A percentile compares a stretch with the other conserved stretches of the same genome.
Evolutionary conservation across 306 rosid species (phyloP).

Genomic region (Prosopis cineraria): DNA sequence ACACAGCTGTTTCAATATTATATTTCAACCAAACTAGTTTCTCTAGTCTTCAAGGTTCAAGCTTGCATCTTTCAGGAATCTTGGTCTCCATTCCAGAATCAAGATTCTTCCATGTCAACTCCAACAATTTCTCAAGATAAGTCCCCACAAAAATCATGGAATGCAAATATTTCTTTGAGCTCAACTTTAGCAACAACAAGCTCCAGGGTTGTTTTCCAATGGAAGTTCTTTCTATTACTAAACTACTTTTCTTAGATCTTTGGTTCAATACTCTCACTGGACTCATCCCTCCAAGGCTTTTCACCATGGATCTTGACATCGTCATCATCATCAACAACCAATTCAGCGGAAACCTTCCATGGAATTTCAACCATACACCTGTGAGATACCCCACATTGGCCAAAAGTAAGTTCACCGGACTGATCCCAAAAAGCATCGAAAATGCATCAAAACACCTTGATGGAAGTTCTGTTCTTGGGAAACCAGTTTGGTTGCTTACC

Average conservation of each 20-base stretch:
- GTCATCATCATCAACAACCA: slow-evolving; percentile 65
- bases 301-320: slow-evolving; percentile 40
- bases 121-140: too few species aligned
- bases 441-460: slow-evolving; percentile 33
- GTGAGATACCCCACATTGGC: slow-evolving; percentile 66
- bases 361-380: slow-evolving; percentile 46
- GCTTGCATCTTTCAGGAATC: slow-evolving; percentile 30
- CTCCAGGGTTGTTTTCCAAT: slow-evolving; percentile 39
- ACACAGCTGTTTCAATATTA: slow-evolving; percentile 38
- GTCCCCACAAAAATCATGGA: slow-evolving; percentile 22
- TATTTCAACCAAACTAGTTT: slow-evolving; percentile 46
- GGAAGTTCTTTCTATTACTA: slow-evolving; percentile 29
- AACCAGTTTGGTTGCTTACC: slow-evolving; percentile 65
- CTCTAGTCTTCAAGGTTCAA: not conserved
- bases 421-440: slow-evolving; percentile 60
- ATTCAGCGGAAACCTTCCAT: slow-evolving; percentile 36
- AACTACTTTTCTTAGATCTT: slow-evolving; percentile 61
- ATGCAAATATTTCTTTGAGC: slow-evolving; percentile 48
- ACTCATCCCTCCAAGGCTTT: slow-evolving; percentile 39
- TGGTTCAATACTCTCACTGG: slow-evolving; percentile 50
- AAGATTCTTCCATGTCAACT: too few species aligned
- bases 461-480: too few species aligned
- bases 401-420: slow-evolving; percentile 59
- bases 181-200: slow-evolving; percentile 71
- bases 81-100: too few species aligned